A percentile compares a stretch with the other conserved stretches of the same genome.
Conservation (phyloP, 2,329 filamentous ascomycete genomes). For the Epichloe scottii region DNA sequence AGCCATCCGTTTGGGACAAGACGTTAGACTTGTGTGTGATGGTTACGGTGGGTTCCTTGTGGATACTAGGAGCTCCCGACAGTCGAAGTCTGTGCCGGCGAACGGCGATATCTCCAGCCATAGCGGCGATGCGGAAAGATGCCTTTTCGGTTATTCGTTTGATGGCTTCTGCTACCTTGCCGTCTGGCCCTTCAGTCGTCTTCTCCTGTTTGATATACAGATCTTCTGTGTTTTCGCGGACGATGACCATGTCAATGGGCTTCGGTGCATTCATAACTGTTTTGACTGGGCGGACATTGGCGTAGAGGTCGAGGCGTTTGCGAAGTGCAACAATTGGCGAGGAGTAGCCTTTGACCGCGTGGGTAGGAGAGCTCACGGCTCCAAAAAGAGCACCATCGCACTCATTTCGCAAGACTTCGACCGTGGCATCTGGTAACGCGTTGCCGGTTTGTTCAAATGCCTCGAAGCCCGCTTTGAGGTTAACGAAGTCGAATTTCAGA, state of each 20-base stretch:
- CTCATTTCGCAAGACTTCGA: slow-evolving; percentile 76
- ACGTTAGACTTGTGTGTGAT: slow-evolving; percentile 99
- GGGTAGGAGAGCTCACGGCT: slow-evolving; percentile 84
- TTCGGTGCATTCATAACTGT: slow-evolving; percentile 51
- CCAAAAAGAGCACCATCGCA: slow-evolving; percentile 96
- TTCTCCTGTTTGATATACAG: slow-evolving; percentile 95
- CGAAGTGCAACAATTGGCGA: slow-evolving; percentile 93
- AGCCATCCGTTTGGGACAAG: slow-evolving; percentile 85
- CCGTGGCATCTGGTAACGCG: slow-evolving; percentile 81
- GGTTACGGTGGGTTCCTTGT: slow-evolving; percentile 65
- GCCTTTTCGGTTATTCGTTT: slow-evolving; percentile 91
- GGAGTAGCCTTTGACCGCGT: slow-evolving; percentile 86
- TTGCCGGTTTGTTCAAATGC: slow-evolving; percentile 83
- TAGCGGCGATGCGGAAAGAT: slow-evolving; percentile 73
- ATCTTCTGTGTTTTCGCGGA: slow-evolving; percentile 97
- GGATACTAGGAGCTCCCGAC: slow-evolving; percentile 42
- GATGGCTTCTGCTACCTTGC: slow-evolving; percentile 90
- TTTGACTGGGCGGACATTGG: slow-evolving; percentile 95
- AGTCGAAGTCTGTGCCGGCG: slow-evolving; percentile 72
- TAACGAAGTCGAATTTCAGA: slow-evolving; percentile 86
- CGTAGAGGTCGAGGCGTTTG: slow-evolving; percentile 89
- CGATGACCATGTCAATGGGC: slow-evolving; percentile 92
- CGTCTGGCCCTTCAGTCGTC: slow-evolving; percentile 61
- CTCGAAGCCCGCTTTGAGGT: slow-evolving; percentile 87
- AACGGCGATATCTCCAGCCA: slow-evolving; percentile 89